Conservation (phyloP, 345 rosid species). For the Murraya koenigii region DNA sequence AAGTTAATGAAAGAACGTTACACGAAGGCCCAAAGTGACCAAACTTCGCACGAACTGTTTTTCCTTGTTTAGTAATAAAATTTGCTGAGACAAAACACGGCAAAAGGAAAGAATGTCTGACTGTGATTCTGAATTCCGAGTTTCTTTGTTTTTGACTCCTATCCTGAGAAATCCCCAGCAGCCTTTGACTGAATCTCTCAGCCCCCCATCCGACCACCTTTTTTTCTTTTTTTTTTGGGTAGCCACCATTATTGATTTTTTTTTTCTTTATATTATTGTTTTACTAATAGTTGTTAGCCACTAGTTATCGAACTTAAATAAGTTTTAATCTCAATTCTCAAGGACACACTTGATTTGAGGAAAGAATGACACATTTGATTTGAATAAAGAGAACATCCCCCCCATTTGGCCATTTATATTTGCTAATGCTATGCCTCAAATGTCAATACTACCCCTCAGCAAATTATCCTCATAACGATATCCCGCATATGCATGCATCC, state of each 20-base stretch:
- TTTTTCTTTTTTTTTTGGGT: not conserved
- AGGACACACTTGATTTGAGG: conserved; percentile 16
- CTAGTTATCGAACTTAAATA: too few species aligned
- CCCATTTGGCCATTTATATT: too few species aligned
- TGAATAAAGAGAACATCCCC: conserved; percentile 6
- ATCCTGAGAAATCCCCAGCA: conserved; percentile 8
- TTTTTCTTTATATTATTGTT: not conserved
- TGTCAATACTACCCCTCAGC: conserved; percentile 11
- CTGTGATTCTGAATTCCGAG: conserved; percentile 21
- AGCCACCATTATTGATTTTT: not conserved
- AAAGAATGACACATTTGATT: conserved; percentile 3
- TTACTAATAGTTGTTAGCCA: not conserved
- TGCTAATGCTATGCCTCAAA: not conserved
- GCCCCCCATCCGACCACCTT: conserved; percentile 34
- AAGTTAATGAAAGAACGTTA: not conserved
- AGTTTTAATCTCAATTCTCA: too few species aligned
- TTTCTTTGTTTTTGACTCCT: conserved; percentile 2
- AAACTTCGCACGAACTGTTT: not conserved
- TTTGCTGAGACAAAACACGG: conserved; percentile 1
- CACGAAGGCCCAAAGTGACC: not conserved
- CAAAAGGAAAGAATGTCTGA: conserved; percentile 36
- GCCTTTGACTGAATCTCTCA: conserved; percentile 61
- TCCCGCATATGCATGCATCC: too few species aligned
- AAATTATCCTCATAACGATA: too few species aligned
- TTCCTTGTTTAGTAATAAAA: not conserved